These are phyloP conservation scores for Dactylorhiza incarnata DNA, from an alignment of 106 monocot species.

Conservation along the genomic window DNA sequence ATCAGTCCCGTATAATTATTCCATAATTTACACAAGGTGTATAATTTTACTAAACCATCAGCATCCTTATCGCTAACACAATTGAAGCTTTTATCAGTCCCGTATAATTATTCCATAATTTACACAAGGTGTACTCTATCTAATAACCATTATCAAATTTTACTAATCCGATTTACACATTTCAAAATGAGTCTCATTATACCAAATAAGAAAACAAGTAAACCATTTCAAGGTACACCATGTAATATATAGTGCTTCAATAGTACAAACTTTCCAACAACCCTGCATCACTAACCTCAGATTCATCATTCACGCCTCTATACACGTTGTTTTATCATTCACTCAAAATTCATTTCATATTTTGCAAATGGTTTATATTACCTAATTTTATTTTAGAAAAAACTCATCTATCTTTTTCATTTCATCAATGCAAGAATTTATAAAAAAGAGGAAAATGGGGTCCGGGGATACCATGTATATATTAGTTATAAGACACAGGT, in stretches of 20 bases:
- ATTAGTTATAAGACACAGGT: not conserved
- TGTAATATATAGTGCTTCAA: not conserved
- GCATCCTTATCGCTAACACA: not conserved
- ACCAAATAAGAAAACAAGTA: too few species aligned
- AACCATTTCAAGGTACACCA: not conserved
- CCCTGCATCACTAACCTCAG: not conserved
- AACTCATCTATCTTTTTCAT: not conserved
- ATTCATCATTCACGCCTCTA: not conserved
- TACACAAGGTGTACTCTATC: not conserved
- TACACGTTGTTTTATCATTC: not conserved
- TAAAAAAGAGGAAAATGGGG: not conserved
- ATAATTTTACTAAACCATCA: not conserved
- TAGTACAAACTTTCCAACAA: not conserved
- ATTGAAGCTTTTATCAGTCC: too few species aligned
- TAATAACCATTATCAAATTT: not conserved
- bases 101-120: not conserved
- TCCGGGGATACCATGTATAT: not conserved
- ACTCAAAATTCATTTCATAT: not conserved
- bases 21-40: not conserved
- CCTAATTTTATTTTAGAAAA: not conserved
- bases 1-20: not conserved
- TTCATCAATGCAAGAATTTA: too few species aligned
- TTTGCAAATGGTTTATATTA: not conserved
- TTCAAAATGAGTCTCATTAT: too few species aligned
- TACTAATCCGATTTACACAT: not conserved